A percentile compares a stretch with the other conserved stretches of the same genome.
phyloP scores from a whole-genome alignment of 129 eudicot genomes.

The Smallanthus sonchifolius region DNA sequence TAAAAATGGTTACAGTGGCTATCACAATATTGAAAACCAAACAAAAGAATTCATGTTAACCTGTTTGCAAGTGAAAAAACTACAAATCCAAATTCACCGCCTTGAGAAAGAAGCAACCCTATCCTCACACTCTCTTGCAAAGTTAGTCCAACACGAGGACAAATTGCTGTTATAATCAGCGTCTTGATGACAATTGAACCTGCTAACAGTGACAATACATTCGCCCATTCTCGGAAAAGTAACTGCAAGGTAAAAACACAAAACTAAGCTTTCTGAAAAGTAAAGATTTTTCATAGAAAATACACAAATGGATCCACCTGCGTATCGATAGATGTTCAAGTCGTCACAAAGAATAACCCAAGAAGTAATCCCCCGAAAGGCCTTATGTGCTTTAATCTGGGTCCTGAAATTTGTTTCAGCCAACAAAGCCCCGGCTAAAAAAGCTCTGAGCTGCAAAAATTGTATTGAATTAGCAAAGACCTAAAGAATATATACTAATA shows the following conservation, averaged over 20 bases:
- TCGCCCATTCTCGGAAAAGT: conserved; percentile 96
- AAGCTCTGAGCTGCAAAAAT: conserved; percentile 87
- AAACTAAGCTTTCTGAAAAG: not conserved
- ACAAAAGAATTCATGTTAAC: conserved; percentile 38
- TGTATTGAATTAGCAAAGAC: conserved; percentile 11
- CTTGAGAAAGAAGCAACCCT: conserved; percentile 95
- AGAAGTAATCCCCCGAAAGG: conserved; percentile 97
- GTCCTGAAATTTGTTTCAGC: conserved; percentile 97
- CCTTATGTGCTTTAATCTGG: conserved; percentile 97
- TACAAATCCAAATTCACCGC: conserved; percentile 95
- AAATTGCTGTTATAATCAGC: conserved; percentile 84
- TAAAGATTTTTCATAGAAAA: not conserved
- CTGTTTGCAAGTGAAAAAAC: conserved; percentile 96
- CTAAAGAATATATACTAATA: not conserved
- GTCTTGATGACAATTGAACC: conserved; percentile 90
- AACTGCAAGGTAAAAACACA: conserved; percentile 52
- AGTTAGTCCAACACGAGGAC: conserved; percentile 93
- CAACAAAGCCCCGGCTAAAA: conserved; percentile 88
- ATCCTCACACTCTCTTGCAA: conserved; percentile 90
- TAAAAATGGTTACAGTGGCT: not conserved
- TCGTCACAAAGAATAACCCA: conserved; percentile 93
- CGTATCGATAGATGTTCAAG: conserved; percentile 93
- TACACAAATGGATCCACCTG: conserved; percentile 55
- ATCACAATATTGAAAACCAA: no score
- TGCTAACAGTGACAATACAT: conserved; percentile 80